Base-by-base conservation (phyloP, 352 stramenopile species). In the Globisporangium heterothallicum region DNA sequence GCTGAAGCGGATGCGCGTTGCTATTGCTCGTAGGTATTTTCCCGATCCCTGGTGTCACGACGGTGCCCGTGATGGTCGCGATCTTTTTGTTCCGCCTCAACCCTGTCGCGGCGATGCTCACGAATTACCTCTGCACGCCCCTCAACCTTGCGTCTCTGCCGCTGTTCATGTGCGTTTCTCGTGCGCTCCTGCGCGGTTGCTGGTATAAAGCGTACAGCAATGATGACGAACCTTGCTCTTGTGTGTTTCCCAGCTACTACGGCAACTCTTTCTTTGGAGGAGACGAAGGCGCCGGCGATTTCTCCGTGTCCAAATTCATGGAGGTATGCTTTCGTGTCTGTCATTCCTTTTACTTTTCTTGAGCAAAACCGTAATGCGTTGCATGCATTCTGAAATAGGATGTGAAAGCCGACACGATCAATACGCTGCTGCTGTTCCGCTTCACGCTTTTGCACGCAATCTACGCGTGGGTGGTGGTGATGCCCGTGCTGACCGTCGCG, bases 1-100 rank as follows among this genome's bases (percentile, higher is more conserved):
- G n/a, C n/a, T n/a, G n/a, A n/a, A n/a, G n/a, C n/a, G n/a, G n/a
- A n/a, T n/a, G n/a, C 12, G 56, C 25, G 8, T 53, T 36, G 29
- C 21, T 58, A 12, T 8, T 48, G 26, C 10, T 14, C 22, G 16
- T 25, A 84, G 73, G 81, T 22, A 76, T 92, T 26, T 90, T 92
- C 54, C 81, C 81, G n/a, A 74, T 92, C 42, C 78, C 78, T 29
- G 81, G 81, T 18, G 56, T 89, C 13, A 90, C 78, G 21, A 87
- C 72, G 8, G 55, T 92, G 26, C 81, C 79, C 8, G 73, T 88
- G 25, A 88, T 89, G 75, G 57, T 74, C 14, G 76, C 74, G 44
- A 86, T 90, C 49, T 86, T 87, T 59, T 59, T 88, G 45, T 87
- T 92, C 56, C 63, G 74, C n/a, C 63, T 92, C 26, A 92, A 92